Evolutionary conservation across 73 alveolate genomes (phyloP).

Genomic region (Halteria grandinella): DNA sequence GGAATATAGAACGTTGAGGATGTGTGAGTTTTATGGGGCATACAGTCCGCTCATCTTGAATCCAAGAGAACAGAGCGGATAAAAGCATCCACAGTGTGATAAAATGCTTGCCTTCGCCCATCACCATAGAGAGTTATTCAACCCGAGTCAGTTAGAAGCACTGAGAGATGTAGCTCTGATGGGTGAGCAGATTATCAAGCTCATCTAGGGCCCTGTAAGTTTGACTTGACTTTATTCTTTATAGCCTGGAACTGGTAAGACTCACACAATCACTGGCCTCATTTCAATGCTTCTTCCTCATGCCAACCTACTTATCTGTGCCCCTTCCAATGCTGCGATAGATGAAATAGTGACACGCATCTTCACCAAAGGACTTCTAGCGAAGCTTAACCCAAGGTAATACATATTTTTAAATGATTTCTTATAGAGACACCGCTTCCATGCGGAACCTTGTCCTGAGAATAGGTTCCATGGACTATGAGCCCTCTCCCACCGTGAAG

Average conservation of each 20-base stretch:
- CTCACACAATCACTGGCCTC: constrained; percentile 49
- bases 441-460: constrained; percentile 34
- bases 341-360: constrained; percentile 81
- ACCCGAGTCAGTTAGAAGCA: constrained; percentile 13
- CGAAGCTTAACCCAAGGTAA: too few relatives aligned
- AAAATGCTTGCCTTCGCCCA: constrained; percentile 17
- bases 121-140: constrained; percentile 8
- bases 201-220: constrained; percentile 53
- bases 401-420: too few relatives aligned
- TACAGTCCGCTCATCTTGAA: neutral
- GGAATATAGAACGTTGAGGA: constrained; percentile 9
- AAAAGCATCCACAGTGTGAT: neutral
- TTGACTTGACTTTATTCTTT: neutral
- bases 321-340: constrained; percentile 91
- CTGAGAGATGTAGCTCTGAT: neutral
- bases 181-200: neutral
- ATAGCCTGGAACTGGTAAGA: constrained; percentile 60
- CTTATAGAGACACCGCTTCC: too few relatives aligned
- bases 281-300: neutral
- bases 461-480: constrained; percentile 41
- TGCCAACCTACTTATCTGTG: constrained; percentile 80
- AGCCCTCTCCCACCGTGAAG: constrained; percentile 19
- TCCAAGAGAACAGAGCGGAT: constrained; percentile 24
- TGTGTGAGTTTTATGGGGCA: constrained; percentile 1
- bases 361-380: constrained; percentile 16